A percentile compares a stretch with the other conserved stretches of the same genome.
phyloP scores from a whole-genome alignment of 495 filamentous ascomycete genomes.

The Xylaria palmicola region DNA sequence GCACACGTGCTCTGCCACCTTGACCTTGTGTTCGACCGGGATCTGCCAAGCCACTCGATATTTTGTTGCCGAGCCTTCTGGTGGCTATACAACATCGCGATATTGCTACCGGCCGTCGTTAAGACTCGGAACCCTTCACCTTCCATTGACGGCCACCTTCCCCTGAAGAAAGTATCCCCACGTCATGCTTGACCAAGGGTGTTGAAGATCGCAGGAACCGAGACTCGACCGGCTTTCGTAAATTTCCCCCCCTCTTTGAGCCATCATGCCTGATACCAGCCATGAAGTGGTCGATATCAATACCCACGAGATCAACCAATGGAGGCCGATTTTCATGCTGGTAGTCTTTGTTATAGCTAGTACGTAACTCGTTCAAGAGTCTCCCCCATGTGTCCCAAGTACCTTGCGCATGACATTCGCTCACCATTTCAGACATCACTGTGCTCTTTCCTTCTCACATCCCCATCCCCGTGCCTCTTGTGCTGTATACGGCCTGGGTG shows the following conservation, averaged over 20 bases:
- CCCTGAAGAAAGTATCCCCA: not conserved
- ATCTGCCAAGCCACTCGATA: not conserved
- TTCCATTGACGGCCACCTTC: not conserved
- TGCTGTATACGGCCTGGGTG: conserved; percentile 40
- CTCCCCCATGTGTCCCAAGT: not conserved
- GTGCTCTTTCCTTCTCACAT: conserved; percentile 65
- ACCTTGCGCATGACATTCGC: not conserved
- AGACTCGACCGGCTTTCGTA: not conserved
- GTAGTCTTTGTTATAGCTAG: conserved; percentile 63
- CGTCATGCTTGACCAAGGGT: not conserved
- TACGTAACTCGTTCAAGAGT: conserved; percentile 37
- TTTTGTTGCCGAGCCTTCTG: not conserved
- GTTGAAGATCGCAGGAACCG: conserved; percentile 2
- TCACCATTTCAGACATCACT: conserved; percentile 49
- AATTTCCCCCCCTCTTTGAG: conserved; percentile 10
- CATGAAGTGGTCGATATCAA: conserved; percentile 38
- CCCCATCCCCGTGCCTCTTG: conserved; percentile 54
- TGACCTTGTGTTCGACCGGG: no score
- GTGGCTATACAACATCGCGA: no score
- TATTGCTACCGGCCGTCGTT: no score
- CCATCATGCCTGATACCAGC: conserved; percentile 34
- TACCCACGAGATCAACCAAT: conserved; percentile 52
- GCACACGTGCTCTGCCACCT: conserved; percentile 4
- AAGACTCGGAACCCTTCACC: not conserved
- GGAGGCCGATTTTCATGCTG: conserved; percentile 63